A percentile compares a stretch with the other conserved stretches of the same genome.
Conservation (phyloP, 495 filamentous ascomycete species). For the Aspergillus conjunctus region DNA sequence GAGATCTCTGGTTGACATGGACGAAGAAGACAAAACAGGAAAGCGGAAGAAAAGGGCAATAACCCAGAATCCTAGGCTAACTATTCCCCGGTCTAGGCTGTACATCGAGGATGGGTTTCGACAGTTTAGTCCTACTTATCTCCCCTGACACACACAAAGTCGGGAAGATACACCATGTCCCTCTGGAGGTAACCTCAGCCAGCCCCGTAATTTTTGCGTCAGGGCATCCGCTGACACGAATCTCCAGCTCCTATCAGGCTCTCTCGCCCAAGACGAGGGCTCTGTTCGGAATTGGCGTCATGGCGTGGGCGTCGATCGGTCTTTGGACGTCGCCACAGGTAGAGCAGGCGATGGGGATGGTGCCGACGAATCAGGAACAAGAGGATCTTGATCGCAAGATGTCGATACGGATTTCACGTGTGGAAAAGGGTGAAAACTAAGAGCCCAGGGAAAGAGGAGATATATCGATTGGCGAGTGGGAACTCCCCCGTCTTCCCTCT, state of each 20-base stretch:
- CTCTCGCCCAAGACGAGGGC: conserved; percentile 64
- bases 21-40: background rate
- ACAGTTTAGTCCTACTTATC: no score
- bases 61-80: background rate
- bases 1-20: no score
- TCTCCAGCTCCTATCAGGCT: conserved; percentile 57
- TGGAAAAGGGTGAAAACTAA: conserved; percentile 34
- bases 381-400: conserved; percentile 52
- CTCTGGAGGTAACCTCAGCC: conserved; percentile 13
- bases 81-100: background rate
- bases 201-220: background rate
- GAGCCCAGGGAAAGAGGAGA: background rate
- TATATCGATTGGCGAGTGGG: background rate
- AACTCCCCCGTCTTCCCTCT: background rate
- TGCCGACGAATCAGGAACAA: conserved; percentile 62
- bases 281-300: conserved; percentile 63
- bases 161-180: background rate
- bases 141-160: no score
- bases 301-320: conserved; percentile 65
- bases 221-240: background rate
- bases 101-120: no score
- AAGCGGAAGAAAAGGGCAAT: conserved; percentile 10
- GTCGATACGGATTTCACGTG: conserved; percentile 50
- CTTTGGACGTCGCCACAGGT: conserved; percentile 60
- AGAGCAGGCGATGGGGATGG: conserved; percentile 63